Percentiles rank a stretch among this genome's conserved stretches.
phyloP scores from a whole-genome alignment of 176 grass and related monocot genomes.

The Oryza officinalis region DNA sequence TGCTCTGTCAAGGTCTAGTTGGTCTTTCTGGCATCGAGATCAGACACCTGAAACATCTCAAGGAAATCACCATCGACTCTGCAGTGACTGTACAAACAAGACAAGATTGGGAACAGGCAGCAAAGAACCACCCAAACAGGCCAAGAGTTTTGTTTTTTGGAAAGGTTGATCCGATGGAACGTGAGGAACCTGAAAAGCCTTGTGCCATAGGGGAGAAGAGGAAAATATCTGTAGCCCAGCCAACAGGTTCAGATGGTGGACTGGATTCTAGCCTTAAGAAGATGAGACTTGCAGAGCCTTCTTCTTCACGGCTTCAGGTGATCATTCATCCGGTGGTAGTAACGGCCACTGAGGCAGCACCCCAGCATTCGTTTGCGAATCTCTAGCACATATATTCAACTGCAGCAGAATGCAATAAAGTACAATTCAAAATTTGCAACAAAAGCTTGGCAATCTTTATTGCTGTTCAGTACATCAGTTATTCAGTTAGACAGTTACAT shows the following conservation, averaged over 20 bases:
- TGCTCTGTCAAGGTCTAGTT: background rate
- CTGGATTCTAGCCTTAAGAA: background rate
- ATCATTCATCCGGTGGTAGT: background rate
- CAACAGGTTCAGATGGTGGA: background rate
- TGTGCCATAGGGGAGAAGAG: background rate
- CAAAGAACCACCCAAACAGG: slow-evolving; percentile 39
- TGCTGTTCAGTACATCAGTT: no score
- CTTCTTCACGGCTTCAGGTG: background rate
- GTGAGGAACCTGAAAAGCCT: background rate
- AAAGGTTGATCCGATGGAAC: background rate
- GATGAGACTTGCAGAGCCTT: slow-evolving; percentile 24
- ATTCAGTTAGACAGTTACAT: no score
- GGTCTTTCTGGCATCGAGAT: slow-evolving; percentile 33
- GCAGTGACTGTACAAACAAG: background rate
- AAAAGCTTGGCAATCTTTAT: no score
- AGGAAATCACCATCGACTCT: slow-evolving; percentile 22
- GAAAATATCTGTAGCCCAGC: background rate
- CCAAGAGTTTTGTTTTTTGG: background rate
- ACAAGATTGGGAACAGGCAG: slow-evolving; percentile 26
- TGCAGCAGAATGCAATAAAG: no score
- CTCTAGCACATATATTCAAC: no score
- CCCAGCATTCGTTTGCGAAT: background rate
- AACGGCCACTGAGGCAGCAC: background rate
- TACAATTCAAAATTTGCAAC: no score
- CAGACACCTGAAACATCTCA: slow-evolving; percentile 37